Base-by-base conservation (phyloP, 176 grass and related monocot genomes). In the Elaeis guineensis region DNA sequence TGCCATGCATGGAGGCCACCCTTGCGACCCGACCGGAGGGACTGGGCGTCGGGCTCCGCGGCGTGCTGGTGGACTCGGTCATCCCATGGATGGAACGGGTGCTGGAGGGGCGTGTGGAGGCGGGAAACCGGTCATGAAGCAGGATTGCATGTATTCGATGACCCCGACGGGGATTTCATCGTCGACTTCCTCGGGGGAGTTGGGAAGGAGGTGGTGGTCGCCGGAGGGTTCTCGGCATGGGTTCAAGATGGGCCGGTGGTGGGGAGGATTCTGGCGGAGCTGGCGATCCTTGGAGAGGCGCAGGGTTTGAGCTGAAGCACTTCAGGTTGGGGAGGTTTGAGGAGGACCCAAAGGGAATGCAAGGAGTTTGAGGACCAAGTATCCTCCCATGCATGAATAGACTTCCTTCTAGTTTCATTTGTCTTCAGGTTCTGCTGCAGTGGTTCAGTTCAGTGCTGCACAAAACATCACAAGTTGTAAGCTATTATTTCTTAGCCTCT, bases 131-230 rank as follows among this genome's bases (percentile, higher is more conserved):
- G 80, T 87, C 7, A 66, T 87, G 61, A 72, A 60, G 35, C 91
- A 96, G 75, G 17, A 75, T 21, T 90, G 91, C 72, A 90, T 96
- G 91, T 96, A 96, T 72, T 87, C 91, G 69, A 82, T 90, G 80
- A 87, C 83, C 1, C 86, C 16, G 91, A 96, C 63, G 86, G 62
- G n/a, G 91, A 96, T 73, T 96, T 61, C 61, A 61, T 96, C 17
- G 52, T 96, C 32, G 91, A 96, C 61, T 96, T 79, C 75, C 26
- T 90, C 4, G 83, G 86, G 52, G 91, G 86, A 15, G 75, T 96
- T 48, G 86, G 86, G 5, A 75, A 60, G 80, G 80, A 90, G 50
- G 91, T 96, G 18, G 80, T 96, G 21, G 50, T 96, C n/a, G 91
- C 83, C 2, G 91, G 74, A 0, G 91, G 91, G 28, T 96, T 96